These are phyloP conservation scores for Gelatoporia subvermispora DNA, from an alignment of 768 basidiomycete species.

Conservation along the genomic window DNA sequence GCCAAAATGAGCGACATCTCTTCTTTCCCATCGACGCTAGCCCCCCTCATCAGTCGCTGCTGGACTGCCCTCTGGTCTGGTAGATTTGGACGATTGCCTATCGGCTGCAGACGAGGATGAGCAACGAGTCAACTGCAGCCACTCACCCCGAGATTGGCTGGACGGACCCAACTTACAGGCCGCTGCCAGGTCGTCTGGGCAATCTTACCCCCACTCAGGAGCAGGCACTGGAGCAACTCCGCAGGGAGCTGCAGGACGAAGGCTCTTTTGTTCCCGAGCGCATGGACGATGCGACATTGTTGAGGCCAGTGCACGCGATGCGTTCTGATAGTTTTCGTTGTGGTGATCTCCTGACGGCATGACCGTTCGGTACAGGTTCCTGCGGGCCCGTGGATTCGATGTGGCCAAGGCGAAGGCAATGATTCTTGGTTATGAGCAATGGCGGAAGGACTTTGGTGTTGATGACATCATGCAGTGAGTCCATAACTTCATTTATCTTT, in stretches of 20 bases:
- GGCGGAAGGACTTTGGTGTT: conserved; percentile 83
- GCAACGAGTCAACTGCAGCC: conserved; percentile 30
- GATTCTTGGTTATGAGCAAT: conserved; percentile 77
- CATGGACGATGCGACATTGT: conserved; percentile 66
- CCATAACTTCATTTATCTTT: neutral
- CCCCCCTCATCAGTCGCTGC: too few species aligned
- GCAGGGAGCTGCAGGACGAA: conserved; percentile 55
- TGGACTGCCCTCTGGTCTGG: too few species aligned
- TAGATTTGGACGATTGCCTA: too few species aligned
- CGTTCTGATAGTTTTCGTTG: conserved; percentile 50
- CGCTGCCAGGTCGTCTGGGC: conserved; percentile 71
- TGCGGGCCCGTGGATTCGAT: conserved; percentile 93
- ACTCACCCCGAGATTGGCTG: conserved; percentile 55
- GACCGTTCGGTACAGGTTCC: conserved; percentile 72
- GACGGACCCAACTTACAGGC: conserved; percentile 61
- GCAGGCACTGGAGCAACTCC: conserved; percentile 64
- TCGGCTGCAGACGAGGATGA: conserved; percentile 72
- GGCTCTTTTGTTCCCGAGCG: conserved; percentile 55
- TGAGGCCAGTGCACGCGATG: conserved; percentile 42
- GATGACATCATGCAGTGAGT: conserved; percentile 68
- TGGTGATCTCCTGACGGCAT: neutral
- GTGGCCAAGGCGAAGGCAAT: conserved; percentile 76
- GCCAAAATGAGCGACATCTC: too few species aligned
- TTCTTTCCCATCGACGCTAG: too few species aligned
- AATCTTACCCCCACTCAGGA: conserved; percentile 64